These are phyloP conservation scores for Penicillium expansum DNA, from an alignment of 2,329 filamentous ascomycete species.

Conservation along the genomic window DNA sequence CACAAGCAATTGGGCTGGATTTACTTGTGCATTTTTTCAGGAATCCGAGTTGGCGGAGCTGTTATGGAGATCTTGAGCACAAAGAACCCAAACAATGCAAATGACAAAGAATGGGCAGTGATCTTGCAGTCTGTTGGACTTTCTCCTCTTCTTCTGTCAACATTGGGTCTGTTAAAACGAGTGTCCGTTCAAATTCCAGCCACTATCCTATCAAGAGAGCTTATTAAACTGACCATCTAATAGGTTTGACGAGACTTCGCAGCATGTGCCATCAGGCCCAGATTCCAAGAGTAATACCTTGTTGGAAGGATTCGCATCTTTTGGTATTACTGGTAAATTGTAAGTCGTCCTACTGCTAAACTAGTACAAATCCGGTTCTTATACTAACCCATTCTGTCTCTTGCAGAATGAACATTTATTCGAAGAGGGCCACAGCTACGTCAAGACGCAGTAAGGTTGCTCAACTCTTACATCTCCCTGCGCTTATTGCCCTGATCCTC, in stretches of 20 bases:
- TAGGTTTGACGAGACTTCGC: constrained; percentile 5
- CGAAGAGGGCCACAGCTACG: constrained; percentile 1
- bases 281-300: background rate
- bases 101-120: constrained; percentile 4
- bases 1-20: constrained; percentile 11
- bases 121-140: constrained; percentile 7
- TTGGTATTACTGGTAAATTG: background rate
- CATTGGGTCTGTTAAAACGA: constrained; percentile 6
- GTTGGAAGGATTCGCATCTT: background rate
- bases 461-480: constrained; percentile 6
- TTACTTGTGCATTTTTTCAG: constrained; percentile 1
- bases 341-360: background rate
- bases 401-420: background rate
- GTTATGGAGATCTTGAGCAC: constrained; percentile 4
- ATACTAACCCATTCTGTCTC: background rate
- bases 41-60: constrained; percentile 5
- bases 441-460: constrained; percentile 3
- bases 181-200: background rate
- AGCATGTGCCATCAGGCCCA: background rate
- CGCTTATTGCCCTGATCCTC: constrained; percentile 5
- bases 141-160: constrained; percentile 3
- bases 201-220: background rate
- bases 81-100: background rate
- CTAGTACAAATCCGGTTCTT: background rate
- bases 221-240: background rate